A percentile compares a stretch with the other conserved stretches of the same genome.
These are phyloP conservation scores for Prototheca cutis DNA, from an alignment of 163 green algal species.

Conservation along the genomic window DNA sequence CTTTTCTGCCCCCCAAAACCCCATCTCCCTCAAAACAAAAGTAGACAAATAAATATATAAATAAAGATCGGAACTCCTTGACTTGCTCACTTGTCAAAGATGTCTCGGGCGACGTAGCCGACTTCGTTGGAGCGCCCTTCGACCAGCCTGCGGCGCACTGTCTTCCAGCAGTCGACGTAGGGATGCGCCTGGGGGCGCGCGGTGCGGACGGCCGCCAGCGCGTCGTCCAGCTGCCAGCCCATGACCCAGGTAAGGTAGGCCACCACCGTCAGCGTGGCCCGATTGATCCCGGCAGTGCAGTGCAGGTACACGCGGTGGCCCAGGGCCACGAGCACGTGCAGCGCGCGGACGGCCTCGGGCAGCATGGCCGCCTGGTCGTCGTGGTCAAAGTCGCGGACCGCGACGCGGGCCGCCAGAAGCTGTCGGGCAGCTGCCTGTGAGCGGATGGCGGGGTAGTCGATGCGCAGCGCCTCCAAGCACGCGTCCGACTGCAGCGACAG, in stretches of 20 bases:
- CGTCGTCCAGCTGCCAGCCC: slow-evolving; percentile 42
- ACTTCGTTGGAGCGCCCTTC: slow-evolving; percentile 26
- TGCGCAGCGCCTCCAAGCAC: slow-evolving; percentile 57
- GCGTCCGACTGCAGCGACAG: slow-evolving; percentile 58
- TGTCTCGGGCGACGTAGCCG: slow-evolving; percentile 7
- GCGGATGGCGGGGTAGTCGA: slow-evolving; percentile 29
- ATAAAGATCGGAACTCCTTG: too few relatives aligned
- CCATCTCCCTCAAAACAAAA: too few relatives aligned
- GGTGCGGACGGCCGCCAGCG: slow-evolving; percentile 34
- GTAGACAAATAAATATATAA: too few relatives aligned
- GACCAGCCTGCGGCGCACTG: slow-evolving; percentile 26
- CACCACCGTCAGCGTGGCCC: slow-evolving; percentile 54
- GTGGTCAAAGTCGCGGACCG: slow-evolving; percentile 66
- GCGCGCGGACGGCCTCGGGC: slow-evolving; percentile 46
- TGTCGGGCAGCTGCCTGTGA: slow-evolving; percentile 28
- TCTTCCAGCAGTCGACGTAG: slow-evolving; percentile 64
- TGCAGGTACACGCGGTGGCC: slow-evolving; percentile 61
- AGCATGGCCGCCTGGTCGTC: slow-evolving; percentile 65
- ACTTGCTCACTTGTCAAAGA: slow-evolving; percentile 7
- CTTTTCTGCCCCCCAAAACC: too few relatives aligned
- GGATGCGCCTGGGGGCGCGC: slow-evolving; percentile 49
- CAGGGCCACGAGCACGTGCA: slow-evolving; percentile 38
- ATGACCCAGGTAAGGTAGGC: slow-evolving; percentile 65
- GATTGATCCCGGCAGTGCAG: slow-evolving; percentile 75
- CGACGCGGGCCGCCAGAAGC: slow-evolving; percentile 40